Conservation (phyloP, 495 filamentous ascomycete species). For the Hypoxylon rickii region DNA sequence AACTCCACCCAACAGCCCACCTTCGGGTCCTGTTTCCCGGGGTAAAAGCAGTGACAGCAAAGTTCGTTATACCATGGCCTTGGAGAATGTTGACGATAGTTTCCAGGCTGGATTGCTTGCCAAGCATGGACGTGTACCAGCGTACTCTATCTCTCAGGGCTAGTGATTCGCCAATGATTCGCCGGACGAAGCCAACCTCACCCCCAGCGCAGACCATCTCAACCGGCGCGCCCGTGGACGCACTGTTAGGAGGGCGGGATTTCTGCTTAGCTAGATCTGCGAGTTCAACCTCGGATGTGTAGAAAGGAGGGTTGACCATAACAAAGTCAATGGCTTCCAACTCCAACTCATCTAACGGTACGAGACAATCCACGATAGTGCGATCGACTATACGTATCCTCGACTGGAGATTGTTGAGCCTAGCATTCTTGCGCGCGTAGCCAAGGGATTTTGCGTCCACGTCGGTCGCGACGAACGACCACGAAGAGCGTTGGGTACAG, state of each 20-base stretch:
- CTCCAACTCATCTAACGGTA: conserved; percentile 62
- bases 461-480: conserved; percentile 81
- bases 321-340: conserved; percentile 76
- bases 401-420: conserved; percentile 63
- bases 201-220: conserved; percentile 91
- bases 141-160: conserved; percentile 61
- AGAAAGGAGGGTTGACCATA: conserved; percentile 97
- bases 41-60: conserved; percentile 78
- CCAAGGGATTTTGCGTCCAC: conserved; percentile 73
- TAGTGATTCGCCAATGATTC: conserved; percentile 77
- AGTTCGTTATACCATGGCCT: conserved; percentile 69
- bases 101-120: conserved; percentile 75
- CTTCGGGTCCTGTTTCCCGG: conserved; percentile 80
- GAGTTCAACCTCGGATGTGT: conserved; percentile 73
- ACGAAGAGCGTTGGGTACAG: conserved; percentile 65
- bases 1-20: conserved; percentile 92
- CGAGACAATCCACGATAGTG: conserved; percentile 54
- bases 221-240: conserved; percentile 77
- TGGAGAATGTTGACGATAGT: conserved; percentile 64
- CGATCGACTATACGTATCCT: conserved; percentile 69
- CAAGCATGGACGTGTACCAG: conserved; percentile 94
- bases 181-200: conserved; percentile 76
- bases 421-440: conserved; percentile 67
- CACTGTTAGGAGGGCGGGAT: conserved; percentile 67
- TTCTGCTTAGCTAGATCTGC: conserved; percentile 67